Percentiles rank a stretch among this genome's conserved stretches.
Conservation (phyloP, 257 asterid genomes). For the Scutellaria baicalensis region DNA sequence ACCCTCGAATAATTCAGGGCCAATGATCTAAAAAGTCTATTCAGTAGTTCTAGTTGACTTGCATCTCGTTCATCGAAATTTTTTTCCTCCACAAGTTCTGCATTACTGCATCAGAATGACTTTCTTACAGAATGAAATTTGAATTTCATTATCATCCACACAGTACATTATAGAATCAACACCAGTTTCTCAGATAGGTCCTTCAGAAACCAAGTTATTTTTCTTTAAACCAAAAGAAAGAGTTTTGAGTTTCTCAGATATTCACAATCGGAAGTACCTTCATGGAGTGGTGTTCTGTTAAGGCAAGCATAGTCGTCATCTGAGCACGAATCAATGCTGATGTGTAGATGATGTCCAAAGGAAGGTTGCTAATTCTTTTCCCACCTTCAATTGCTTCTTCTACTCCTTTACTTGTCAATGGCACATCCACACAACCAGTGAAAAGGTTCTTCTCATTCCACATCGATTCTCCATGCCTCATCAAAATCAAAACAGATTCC, state of each 20-base stretch:
- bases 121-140: neutral
- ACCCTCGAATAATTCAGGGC: neutral
- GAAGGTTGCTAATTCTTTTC: slow-evolving; percentile 64
- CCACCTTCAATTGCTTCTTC: slow-evolving; percentile 95
- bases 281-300: slow-evolving; percentile 74
- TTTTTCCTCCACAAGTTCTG: neutral
- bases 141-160: neutral
- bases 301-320: slow-evolving; percentile 95
- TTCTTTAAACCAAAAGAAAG: neutral
- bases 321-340: slow-evolving; percentile 87
- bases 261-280: slow-evolving; percentile 36
- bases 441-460: slow-evolving; percentile 94
- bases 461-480: slow-evolving; percentile 94
- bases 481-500: slow-evolving; percentile 65
- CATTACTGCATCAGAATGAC: neutral
- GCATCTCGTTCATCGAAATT: neutral
- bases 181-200: too few relatives aligned
- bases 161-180: too few relatives aligned
- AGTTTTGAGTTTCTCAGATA: neutral
- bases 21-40: neutral
- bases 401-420: slow-evolving; percentile 73
- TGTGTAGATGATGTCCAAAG: slow-evolving; percentile 72
- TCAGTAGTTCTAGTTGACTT: neutral
- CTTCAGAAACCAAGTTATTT: neutral
- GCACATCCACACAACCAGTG: slow-evolving; percentile 95